phyloP scores from a whole-genome alignment of 371 early-diverging fungal genomes.

The Lichtheimia corymbifera region DNA sequence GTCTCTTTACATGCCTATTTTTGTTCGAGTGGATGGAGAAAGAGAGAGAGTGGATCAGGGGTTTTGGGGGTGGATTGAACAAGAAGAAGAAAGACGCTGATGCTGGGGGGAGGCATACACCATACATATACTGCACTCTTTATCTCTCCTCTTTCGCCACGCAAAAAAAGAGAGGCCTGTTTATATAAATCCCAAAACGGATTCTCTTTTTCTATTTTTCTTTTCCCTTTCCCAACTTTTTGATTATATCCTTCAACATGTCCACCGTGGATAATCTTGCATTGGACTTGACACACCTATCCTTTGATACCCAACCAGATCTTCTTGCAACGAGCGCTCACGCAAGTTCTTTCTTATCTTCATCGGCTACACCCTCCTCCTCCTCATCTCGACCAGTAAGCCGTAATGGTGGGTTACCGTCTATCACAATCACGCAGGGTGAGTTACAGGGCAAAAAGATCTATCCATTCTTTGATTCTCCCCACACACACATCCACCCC shows the following conservation, averaged over 20 bases:
- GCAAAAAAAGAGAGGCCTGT: conserved; percentile 10
- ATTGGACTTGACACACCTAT: conserved; percentile 23
- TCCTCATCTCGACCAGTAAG: background rate
- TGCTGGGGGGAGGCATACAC: conserved; percentile 8
- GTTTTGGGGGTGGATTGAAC: background rate
- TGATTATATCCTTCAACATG: conserved; percentile 9
- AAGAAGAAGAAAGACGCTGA: background rate
- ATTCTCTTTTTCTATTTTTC: conserved; percentile 17
- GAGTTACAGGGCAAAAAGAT: conserved; percentile 1
- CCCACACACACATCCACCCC: background rate
- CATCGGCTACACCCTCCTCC: background rate
- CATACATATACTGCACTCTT: background rate
- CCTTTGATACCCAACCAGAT: conserved; percentile 24
- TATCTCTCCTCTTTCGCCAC: conserved; percentile 15
- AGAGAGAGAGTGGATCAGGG: background rate
- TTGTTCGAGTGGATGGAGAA: background rate
- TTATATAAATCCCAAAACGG: conserved; percentile 10
- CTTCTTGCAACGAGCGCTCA: conserved; percentile 1
- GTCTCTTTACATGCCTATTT: conserved; percentile 2
- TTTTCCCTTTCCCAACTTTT: conserved; percentile 7
- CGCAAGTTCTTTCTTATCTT: background rate
- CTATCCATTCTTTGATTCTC: no score
- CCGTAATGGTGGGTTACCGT: conserved; percentile 7
- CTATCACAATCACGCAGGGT: conserved; percentile 25
- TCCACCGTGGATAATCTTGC: conserved; percentile 29